Percentiles rank a stretch among this genome's conserved stretches.
These are phyloP conservation scores for Rhizopogon sp. DNA, from an alignment of 768 basidiomycete genomes.

Conservation along the genomic window DNA sequence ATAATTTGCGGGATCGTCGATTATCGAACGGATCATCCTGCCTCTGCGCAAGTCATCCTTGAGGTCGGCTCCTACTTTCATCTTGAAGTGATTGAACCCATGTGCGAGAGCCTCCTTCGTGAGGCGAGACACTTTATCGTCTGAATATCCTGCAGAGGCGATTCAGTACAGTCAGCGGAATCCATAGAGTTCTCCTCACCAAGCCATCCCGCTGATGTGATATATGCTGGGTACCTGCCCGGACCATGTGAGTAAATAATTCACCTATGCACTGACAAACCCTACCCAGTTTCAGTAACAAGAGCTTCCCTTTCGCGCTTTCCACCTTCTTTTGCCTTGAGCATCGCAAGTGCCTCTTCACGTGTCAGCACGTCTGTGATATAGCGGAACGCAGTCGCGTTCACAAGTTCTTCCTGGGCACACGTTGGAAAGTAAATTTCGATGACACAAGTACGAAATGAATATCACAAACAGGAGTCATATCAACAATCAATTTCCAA, in stretches of 20 bases:
- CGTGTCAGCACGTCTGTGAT: slow-evolving; percentile 91
- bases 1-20: slow-evolving; percentile 86
- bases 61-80: slow-evolving; percentile 90
- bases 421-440: background rate
- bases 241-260: background rate
- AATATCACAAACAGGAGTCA: slow-evolving; percentile 56
- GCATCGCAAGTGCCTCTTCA: slow-evolving; percentile 81
- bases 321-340: slow-evolving; percentile 68
- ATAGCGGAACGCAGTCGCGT: slow-evolving; percentile 77
- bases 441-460: background rate
- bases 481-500: slow-evolving; percentile 92
- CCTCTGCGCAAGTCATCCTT: slow-evolving; percentile 84
- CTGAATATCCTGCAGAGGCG: slow-evolving; percentile 62
- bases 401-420: slow-evolving; percentile 69
- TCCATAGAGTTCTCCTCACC: slow-evolving; percentile 32
- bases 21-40: slow-evolving; percentile 86
- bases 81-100: slow-evolving; percentile 99
- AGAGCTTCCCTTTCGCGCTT: slow-evolving; percentile 77
- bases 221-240: slow-evolving; percentile 84
- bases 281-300: slow-evolving; percentile 64
- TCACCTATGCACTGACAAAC: background rate
- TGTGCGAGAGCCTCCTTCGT: slow-evolving; percentile 80
- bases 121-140: slow-evolving; percentile 85
- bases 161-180: slow-evolving; percentile 6
- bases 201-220: slow-evolving; percentile 92